Evolutionary conservation across 2,329 filamentous ascomycete genomes (phyloP), one percentile per base, ranked within the genome.

Genomic region (Alternaria triticimaculans): DNA sequence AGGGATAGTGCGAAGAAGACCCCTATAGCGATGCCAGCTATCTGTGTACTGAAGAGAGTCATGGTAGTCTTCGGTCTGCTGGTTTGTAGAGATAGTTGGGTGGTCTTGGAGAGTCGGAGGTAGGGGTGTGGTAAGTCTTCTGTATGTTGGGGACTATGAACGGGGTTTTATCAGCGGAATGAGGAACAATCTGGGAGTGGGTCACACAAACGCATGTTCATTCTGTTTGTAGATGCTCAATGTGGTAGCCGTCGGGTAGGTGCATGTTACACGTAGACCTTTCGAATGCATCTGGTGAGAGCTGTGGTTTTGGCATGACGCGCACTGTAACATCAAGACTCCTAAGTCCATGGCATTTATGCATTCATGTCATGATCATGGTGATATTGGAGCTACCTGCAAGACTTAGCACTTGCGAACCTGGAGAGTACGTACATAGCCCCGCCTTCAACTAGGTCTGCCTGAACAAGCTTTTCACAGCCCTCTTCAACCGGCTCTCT

Each of bases 211-310:
- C 11, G 48, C 25, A 30, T 59, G 14, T 54, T 45, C 25, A 25
- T 25, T 59, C 33, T 45, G 37, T 28, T 37, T 54, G 18, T 59
- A 25, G 23, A 44, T 44, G 18, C 44, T 54, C 26, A 15, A 30
- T 21, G 55, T 49, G 43, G 20, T 54, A 59, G 23, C 48, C 48
- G 57, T 44, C 48, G 57, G 57, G 33, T 54, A 43, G 25, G 15
- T 21, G 14, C 37, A 28, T 54, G 30, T 51, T 28, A 44, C 48
- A 25, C 37, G 18, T 37, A 12, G 20, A 51, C 11, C 20, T 23
- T 37, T 51, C 49, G 28, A 51, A 51, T 21, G n/a, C 14, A 37
- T 37, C 11, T 20, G 8, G 28, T 21, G 30, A 33, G 26, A 33
- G 48, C 14, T 28, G 6, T 20, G 12, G 8, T 33, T 30, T 33